phyloP scores from a whole-genome alignment of 2,329 filamentous ascomycete species.

The Xenoacremonium recifei region DNA sequence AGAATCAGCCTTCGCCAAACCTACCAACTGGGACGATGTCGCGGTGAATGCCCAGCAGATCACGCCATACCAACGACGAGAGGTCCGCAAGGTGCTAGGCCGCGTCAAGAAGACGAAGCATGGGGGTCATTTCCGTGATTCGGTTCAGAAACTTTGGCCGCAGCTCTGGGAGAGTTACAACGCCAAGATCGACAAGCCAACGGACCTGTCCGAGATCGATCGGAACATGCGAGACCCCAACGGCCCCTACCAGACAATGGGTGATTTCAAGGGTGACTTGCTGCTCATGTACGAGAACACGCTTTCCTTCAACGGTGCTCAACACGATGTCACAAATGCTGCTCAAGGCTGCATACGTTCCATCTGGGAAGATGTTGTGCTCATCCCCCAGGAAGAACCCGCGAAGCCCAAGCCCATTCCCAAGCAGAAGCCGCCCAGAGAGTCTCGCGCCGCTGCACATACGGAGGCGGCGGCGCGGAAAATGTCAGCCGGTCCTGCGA shows the following conservation, averaged over 20 bases:
- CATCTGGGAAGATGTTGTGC: slow-evolving; percentile 46
- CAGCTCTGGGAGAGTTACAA: slow-evolving; percentile 72
- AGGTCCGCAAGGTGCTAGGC: slow-evolving; percentile 64
- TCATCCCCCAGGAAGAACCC: slow-evolving; percentile 51
- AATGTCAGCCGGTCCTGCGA: slow-evolving; percentile 29
- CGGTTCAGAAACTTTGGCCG: slow-evolving; percentile 76
- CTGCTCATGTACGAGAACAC: slow-evolving; percentile 78
- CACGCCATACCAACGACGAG: slow-evolving; percentile 58
- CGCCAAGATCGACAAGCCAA: slow-evolving; percentile 69
- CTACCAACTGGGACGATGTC: slow-evolving; percentile 41
- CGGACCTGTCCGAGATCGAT: slow-evolving; percentile 84
- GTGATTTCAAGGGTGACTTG: slow-evolving; percentile 72
- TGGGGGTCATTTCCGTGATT: slow-evolving; percentile 70
- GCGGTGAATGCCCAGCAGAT: slow-evolving; percentile 49
- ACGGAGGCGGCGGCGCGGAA: slow-evolving; percentile 26
- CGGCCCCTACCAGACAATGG: slow-evolving; percentile 61
- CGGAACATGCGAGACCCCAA: slow-evolving; percentile 68
- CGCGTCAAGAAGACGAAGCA: slow-evolving; percentile 85
- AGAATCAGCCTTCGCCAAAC: slow-evolving; percentile 25
- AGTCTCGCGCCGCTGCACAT: slow-evolving; percentile 28
- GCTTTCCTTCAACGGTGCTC: slow-evolving; percentile 75
- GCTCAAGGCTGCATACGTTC: slow-evolving; percentile 56
- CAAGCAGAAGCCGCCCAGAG: slow-evolving; percentile 36
- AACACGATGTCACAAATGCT: slow-evolving; percentile 67
- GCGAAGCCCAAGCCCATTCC: slow-evolving; percentile 53